Evolutionary conservation across 2,329 filamentous ascomycete genomes (phyloP).

Genomic region (Diaporthe citrichinensis): DNA sequence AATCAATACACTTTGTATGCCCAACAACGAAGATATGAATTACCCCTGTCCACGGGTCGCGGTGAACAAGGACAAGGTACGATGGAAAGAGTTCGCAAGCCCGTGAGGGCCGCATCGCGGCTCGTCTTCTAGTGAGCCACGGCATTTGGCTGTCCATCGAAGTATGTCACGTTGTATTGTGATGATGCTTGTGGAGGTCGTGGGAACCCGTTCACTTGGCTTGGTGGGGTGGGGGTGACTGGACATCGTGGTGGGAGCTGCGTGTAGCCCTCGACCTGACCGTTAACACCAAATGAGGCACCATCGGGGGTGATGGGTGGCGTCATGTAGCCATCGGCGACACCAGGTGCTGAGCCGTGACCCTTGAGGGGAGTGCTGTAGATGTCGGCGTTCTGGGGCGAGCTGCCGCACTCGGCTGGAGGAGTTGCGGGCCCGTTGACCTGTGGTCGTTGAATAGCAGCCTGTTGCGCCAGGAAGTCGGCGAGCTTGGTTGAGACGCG

Average conservation of each 20-base stretch:
- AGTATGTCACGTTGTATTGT: conserved; percentile 59
- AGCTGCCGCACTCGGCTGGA: conserved; percentile 64
- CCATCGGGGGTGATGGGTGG: conserved; percentile 88
- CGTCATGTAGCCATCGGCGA: conserved; percentile 83
- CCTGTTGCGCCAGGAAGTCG: conserved; percentile 72
- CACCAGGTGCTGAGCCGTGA: conserved; percentile 71
- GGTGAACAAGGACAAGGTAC: conserved; percentile 38
- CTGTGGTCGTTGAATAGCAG: conserved; percentile 65
- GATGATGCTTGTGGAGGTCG: conserved; percentile 59
- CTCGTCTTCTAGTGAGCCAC: conserved; percentile 37
- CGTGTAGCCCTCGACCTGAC: conserved; percentile 62
- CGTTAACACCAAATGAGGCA: conserved; percentile 64
- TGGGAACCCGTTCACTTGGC: conserved; percentile 53
- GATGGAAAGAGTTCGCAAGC: conserved; percentile 36
- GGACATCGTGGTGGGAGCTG: conserved; percentile 69
- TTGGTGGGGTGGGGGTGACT: conserved; percentile 72
- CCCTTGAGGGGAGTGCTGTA: conserved; percentile 87
- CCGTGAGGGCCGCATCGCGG: conserved; percentile 40
- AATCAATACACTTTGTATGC: conserved; percentile 41
- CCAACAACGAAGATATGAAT: conserved; percentile 40
- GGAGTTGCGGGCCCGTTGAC: conserved; percentile 70
- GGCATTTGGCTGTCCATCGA: conserved; percentile 57
- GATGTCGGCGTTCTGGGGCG: conserved; percentile 69
- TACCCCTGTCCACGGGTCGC: conserved; percentile 32
- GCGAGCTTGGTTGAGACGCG: conserved; percentile 68